phyloP scores from a whole-genome alignment of 768 basidiomycete species.

The Podaxis carcinomalis region DNA sequence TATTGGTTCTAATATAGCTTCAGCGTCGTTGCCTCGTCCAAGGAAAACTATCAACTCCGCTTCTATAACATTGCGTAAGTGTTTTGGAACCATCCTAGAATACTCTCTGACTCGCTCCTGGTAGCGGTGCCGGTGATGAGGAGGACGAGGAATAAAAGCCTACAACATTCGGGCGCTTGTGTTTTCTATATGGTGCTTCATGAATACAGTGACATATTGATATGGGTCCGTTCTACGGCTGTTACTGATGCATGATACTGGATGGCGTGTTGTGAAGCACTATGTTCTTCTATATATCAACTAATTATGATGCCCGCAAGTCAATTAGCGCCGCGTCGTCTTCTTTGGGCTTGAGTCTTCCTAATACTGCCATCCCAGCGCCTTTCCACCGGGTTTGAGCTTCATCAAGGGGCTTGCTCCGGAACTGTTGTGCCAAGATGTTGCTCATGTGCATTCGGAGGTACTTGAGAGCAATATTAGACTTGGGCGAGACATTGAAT shows the following conservation, averaged over 20 bases:
- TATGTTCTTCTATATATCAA: not conserved
- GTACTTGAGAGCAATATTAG: slow-evolving; percentile 74
- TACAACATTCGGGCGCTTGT: not conserved
- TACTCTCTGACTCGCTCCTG: slow-evolving; percentile 10
- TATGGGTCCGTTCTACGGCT: not conserved
- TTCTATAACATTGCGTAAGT: slow-evolving; percentile 93
- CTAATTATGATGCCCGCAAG: slow-evolving; percentile 10
- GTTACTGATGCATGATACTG: not conserved
- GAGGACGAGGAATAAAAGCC: slow-evolving; percentile 26
- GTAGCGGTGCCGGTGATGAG: slow-evolving; percentile 31
- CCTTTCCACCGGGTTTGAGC: slow-evolving; percentile 72
- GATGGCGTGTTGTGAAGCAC: not conserved
- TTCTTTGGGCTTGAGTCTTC: slow-evolving; percentile 42
- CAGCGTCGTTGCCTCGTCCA: slow-evolving; percentile 88
- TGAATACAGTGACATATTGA: not conserved
- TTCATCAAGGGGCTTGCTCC: slow-evolving; percentile 52
- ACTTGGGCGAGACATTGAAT: slow-evolving; percentile 64
- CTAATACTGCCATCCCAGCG: slow-evolving; percentile 57
- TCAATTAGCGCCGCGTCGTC: slow-evolving; percentile 15
- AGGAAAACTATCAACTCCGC: slow-evolving; percentile 90
- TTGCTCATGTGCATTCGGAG: slow-evolving; percentile 61
- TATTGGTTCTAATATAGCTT: slow-evolving; percentile 9
- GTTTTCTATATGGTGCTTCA: not conserved
- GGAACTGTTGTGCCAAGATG: slow-evolving; percentile 64
- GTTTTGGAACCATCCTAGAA: not conserved